Conservation (phyloP, 805 yeast species). For the Sugiyamaella smithiae region DNA sequence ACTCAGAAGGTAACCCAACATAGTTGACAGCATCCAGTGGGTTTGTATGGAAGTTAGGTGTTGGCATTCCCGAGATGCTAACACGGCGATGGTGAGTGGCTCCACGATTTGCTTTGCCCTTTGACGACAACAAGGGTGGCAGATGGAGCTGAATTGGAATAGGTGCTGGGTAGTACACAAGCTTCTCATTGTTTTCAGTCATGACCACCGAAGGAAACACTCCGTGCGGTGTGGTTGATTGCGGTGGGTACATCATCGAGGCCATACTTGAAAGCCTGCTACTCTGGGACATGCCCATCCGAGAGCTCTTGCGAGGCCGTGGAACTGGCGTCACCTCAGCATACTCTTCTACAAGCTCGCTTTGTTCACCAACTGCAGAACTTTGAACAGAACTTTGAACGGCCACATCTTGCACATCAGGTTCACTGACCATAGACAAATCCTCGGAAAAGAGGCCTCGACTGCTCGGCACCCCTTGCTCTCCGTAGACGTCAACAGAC, state of each 20-base stretch:
- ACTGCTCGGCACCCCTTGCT: too few species aligned
- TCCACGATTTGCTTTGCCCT: constrained; percentile 5
- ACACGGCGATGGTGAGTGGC: constrained; percentile 10
- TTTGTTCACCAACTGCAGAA: not conserved
- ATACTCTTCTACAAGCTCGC: not conserved
- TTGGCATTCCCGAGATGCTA: constrained; percentile 6
- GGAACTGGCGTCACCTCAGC: not conserved
- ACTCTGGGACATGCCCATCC: not conserved
- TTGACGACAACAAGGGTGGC: constrained; percentile 34
- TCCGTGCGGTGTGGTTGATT: not conserved
- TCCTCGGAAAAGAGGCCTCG: too few species aligned
- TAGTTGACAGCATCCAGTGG: constrained; percentile 9
- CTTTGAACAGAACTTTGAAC: too few species aligned
- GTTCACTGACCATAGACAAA: too few species aligned
- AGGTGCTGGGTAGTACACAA: constrained; percentile 36
- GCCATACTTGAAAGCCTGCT: not conserved
- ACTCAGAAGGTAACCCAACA: constrained; percentile 4
- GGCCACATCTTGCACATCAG: not conserved
- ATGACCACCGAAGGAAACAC: constrained; percentile 9
- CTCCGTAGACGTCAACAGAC: not conserved
- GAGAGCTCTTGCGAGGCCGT: not conserved
- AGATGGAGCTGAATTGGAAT: constrained; percentile 34
- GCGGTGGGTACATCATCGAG: not conserved
- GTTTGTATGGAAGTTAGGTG: constrained; percentile 10
- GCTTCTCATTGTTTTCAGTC: constrained; percentile 9